Evolutionary conservation across 1,284 basidiomycete species (phyloP), one percentile per base, ranked within the genome.

Genomic region (Austroboletus novae-zelandiae): DNA sequence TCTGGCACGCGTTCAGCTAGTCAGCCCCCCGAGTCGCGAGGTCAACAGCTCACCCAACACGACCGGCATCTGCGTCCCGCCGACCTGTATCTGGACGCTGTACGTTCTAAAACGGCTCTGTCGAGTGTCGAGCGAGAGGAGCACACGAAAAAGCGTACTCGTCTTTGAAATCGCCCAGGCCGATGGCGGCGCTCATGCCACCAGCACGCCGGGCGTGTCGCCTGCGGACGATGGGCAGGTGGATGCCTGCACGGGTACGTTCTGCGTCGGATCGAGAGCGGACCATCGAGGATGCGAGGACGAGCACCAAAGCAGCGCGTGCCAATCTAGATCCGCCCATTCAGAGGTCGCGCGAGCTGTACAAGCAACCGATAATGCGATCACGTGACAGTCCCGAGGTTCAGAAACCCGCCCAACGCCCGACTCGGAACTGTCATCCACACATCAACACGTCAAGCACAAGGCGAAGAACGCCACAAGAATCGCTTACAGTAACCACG

Each of bases 21-120:
- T 7, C 36, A n/a, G 4, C 35, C 15, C 14, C 5, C 35, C 20
- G 4, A 2, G 17, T 18, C 15, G 35, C 14, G 13, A 9, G 4
- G 3, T 7, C 34, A 10, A 9, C 43, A 37, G 23, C 71, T 44
- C 46, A 78, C 77, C 77, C 23, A 81, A 62, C 35, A 80, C 68
- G 17, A 80, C 59, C 15, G 77, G 71, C 4, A 69, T 64, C 4
- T 65, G 60, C 15, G 65, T 67, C 27, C 61, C 68, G 30, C 79
- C 78, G 39, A 81, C 61, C 23, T 67, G 68, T 30, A 79, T 55
- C 18, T 74, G 62, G 15, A 79, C 72, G 29, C 62, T 77, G 53
- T 81, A 81, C 8, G 73, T 70, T 30, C 79, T 81, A 43, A 7
- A 45, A 45, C 2, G 23, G 46, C 23, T 23, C 25, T 25, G 9